Conservation (phyloP, 768 basidiomycete species). For the Hygrocybe coccinea region DNA sequence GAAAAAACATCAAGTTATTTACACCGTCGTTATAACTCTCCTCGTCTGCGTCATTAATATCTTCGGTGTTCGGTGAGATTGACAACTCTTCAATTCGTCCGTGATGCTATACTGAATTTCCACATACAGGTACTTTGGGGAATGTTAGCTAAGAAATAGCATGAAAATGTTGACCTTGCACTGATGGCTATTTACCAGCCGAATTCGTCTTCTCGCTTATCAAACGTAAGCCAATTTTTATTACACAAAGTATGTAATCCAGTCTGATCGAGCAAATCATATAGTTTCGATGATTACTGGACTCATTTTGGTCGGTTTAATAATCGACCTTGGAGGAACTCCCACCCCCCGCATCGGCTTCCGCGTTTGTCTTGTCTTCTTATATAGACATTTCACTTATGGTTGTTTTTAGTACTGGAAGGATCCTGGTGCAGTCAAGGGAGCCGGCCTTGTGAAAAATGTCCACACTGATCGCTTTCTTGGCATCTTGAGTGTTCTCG, state of each 20-base stretch:
- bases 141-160: slow-evolving; percentile 36
- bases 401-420: slow-evolving; percentile 51
- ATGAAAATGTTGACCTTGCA: not conserved
- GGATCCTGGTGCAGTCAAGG: slow-evolving; percentile 58
- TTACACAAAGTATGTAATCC: not conserved
- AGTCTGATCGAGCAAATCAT: not conserved
- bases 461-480: slow-evolving; percentile 47
- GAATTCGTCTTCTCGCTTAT: slow-evolving; percentile 65
- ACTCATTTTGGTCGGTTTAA: slow-evolving; percentile 57
- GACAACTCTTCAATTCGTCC: not conserved
- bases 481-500: slow-evolving; percentile 40
- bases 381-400: not conserved
- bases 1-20: slow-evolving; percentile 48
- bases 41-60: slow-evolving; percentile 60
- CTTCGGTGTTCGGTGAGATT: slow-evolving; percentile 55
- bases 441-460: slow-evolving; percentile 39
- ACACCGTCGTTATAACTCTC: slow-evolving; percentile 55
- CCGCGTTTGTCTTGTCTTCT: slow-evolving; percentile 36
- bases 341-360: slow-evolving; percentile 66
- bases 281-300: slow-evolving; percentile 56
- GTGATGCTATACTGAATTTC: slow-evolving; percentile 1
- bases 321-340: slow-evolving; percentile 76
- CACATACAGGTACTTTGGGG: slow-evolving; percentile 52
- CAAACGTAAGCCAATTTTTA: slow-evolving; percentile 42
- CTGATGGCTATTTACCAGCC: slow-evolving; percentile 29